phyloP scores from a whole-genome alignment of 768 basidiomycete genomes.

The Psilocybe sp. region DNA sequence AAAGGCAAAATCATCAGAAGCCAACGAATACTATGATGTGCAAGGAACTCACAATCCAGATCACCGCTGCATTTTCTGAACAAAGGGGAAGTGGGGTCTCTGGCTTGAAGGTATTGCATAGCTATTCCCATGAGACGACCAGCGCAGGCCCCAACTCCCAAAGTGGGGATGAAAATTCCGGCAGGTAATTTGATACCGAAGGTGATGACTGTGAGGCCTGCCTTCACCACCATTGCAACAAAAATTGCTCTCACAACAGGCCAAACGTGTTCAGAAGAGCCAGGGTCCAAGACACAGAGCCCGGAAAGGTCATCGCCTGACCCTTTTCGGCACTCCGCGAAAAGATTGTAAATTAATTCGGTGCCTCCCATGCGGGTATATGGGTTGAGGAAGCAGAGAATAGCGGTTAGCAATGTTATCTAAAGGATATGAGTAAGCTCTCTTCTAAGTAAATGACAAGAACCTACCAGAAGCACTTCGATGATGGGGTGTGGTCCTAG shows the following conservation, averaged over 20 bases:
- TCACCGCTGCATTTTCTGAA: constrained; percentile 67
- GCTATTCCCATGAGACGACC: constrained; percentile 83
- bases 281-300: constrained; percentile 69
- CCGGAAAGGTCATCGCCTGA: constrained; percentile 55
- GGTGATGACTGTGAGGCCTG: constrained; percentile 77
- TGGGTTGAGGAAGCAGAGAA: constrained; percentile 82
- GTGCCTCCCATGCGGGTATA: constrained; percentile 94
- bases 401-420: constrained; percentile 77
- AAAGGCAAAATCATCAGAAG: background rate
- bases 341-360: constrained; percentile 89
- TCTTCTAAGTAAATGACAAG: background rate
- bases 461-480: constrained; percentile 78
- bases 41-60: constrained; percentile 50
- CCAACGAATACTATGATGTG: background rate
- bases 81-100: constrained; percentile 54
- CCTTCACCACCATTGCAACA: constrained; percentile 82
- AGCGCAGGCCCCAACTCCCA: constrained; percentile 92
- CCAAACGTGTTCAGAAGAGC: constrained; percentile 52
- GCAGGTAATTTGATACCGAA: constrained; percentile 92
- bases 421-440: constrained; percentile 22
- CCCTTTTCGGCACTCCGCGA: constrained; percentile 75
- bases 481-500: constrained; percentile 72
- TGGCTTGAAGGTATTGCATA: constrained; percentile 73
- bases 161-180: constrained; percentile 95
- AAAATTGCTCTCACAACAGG: constrained; percentile 63